Evolutionary conservation across 2,329 filamentous ascomycete genomes (phyloP).

Genomic region (Paecilomyces niveus): DNA sequence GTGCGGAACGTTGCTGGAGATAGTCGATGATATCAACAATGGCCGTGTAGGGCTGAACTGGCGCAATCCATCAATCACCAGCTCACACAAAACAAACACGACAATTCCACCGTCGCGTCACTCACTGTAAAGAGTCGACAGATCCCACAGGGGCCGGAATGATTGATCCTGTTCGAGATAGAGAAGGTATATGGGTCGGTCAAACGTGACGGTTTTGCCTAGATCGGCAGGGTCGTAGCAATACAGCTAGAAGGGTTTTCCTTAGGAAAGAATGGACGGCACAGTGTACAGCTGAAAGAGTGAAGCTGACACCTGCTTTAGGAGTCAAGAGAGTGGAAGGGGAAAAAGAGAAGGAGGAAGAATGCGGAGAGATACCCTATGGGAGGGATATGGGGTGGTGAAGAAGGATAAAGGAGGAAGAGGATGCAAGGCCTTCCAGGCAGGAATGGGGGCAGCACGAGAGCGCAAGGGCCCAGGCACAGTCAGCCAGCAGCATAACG

Average conservation of each 20-base stretch:
- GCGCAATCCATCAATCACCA: neutral
- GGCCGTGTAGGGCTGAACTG: neutral
- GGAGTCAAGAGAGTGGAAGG: slow-evolving; percentile 8
- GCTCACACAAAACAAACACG: neutral
- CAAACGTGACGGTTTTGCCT: slow-evolving; percentile 6
- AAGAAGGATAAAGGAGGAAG: slow-evolving; percentile 4
- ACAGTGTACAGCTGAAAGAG: slow-evolving; percentile 54
- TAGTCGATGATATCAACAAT: neutral
- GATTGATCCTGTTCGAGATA: neutral
- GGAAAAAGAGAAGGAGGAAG: slow-evolving; percentile 17
- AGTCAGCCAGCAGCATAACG: neutral
- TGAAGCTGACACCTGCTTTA: slow-evolving; percentile 52
- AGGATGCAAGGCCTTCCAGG: neutral
- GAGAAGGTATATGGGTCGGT: slow-evolving; percentile 12
- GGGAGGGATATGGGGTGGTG: slow-evolving; percentile 3
- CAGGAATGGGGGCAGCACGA: neutral
- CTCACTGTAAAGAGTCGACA: neutral
- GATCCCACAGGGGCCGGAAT: neutral
- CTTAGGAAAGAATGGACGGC: slow-evolving; percentile 42
- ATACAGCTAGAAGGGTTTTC: slow-evolving; percentile 5
- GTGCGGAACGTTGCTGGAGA: neutral
- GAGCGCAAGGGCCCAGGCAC: neutral
- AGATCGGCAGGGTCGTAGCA: slow-evolving; percentile 7
- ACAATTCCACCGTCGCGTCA: neutral
- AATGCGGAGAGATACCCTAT: slow-evolving; percentile 5